Evolutionary conservation across 2,329 filamentous ascomycete genomes (phyloP).

Genomic region (Xylariaceae sp.): DNA sequence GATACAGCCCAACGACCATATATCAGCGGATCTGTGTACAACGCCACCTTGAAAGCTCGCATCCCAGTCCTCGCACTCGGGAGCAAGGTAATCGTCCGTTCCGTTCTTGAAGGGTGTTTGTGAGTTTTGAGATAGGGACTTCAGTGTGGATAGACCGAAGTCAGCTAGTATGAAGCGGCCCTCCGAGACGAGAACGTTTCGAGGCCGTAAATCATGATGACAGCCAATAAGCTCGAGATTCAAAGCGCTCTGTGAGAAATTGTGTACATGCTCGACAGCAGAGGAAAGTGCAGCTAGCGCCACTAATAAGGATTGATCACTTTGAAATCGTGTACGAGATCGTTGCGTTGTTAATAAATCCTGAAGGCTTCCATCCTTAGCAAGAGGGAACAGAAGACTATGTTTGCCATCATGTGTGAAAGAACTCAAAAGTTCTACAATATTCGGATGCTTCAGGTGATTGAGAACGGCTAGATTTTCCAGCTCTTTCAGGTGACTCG

Average conservation of each 20-base stretch:
- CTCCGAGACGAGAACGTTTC: constrained; percentile 7
- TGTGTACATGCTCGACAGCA: constrained; percentile 5
- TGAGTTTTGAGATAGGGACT: neutral
- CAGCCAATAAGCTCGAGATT: constrained; percentile 6
- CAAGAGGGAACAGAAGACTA: constrained; percentile 5
- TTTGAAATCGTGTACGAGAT: neutral
- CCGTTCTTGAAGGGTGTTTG: constrained; percentile 5
- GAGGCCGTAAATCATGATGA: constrained; percentile 10
- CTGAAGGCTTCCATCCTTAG: constrained; percentile 2
- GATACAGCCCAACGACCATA: constrained; percentile 12
- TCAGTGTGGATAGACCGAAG: constrained; percentile 9
- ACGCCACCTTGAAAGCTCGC: neutral
- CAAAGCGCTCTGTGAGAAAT: constrained; percentile 3
- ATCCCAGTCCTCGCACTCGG: constrained; percentile 6
- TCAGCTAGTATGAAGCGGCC: constrained; percentile 8
- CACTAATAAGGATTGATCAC: neutral
- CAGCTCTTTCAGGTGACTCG: constrained; percentile 2
- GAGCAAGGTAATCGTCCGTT: constrained; percentile 4
- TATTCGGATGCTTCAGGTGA: constrained; percentile 8
- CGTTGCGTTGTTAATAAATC: constrained; percentile 2
- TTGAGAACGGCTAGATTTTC: constrained; percentile 7
- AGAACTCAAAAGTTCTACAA: constrained; percentile 6
- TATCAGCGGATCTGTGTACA: constrained; percentile 2
- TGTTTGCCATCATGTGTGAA: constrained; percentile 1
- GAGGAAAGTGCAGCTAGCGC: constrained; percentile 3